Percentiles rank a stretch among this genome's conserved stretches.
Conservation (phyloP, 139 green algal species). For the Chlorella sp. region DNA sequence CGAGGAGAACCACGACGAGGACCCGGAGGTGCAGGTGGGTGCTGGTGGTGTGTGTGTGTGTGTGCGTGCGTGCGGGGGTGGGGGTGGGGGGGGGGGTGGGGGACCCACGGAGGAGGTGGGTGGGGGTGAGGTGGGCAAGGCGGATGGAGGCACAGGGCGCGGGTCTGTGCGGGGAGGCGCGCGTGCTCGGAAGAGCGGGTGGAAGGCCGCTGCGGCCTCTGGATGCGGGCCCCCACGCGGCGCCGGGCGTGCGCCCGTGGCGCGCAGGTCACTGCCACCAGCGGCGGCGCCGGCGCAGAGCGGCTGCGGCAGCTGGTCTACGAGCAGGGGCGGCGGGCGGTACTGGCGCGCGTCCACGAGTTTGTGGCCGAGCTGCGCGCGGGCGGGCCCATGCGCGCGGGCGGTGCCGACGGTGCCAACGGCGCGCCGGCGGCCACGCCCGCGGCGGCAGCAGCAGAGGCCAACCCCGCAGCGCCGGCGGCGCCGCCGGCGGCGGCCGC, state of each 20-base stretch:
- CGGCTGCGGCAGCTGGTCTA: too few species aligned
- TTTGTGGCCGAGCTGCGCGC: slow-evolving; percentile 76
- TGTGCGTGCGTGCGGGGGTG: neutral
- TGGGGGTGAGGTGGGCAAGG: too few species aligned
- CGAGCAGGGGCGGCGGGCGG: slow-evolving; percentile 48
- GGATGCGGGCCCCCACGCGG: too few species aligned
- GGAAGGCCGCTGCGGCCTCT: too few species aligned
- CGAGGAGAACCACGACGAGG: slow-evolving; percentile 91
- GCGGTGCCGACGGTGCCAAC: slow-evolving; percentile 5
- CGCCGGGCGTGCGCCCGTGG: too few species aligned
- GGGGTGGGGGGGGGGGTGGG: neutral
- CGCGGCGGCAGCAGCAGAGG: neutral
- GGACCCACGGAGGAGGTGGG: neutral
- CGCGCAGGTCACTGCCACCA: too few species aligned
- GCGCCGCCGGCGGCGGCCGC: slow-evolving; percentile 1
- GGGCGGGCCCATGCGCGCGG: slow-evolving; percentile 44
- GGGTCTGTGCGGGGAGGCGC: too few species aligned
- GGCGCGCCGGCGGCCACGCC: slow-evolving; percentile 4
- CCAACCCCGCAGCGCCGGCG: neutral
- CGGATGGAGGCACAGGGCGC: too few species aligned
- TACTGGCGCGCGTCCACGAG: slow-evolving; percentile 31
- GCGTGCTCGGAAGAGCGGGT: too few species aligned
- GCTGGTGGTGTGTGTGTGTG: neutral
- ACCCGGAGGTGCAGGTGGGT: slow-evolving; percentile 77
- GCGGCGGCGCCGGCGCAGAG: too few species aligned